phyloP scores from a whole-genome alignment of 768 basidiomycete genomes.

The Clitopilus hobsonii region DNA sequence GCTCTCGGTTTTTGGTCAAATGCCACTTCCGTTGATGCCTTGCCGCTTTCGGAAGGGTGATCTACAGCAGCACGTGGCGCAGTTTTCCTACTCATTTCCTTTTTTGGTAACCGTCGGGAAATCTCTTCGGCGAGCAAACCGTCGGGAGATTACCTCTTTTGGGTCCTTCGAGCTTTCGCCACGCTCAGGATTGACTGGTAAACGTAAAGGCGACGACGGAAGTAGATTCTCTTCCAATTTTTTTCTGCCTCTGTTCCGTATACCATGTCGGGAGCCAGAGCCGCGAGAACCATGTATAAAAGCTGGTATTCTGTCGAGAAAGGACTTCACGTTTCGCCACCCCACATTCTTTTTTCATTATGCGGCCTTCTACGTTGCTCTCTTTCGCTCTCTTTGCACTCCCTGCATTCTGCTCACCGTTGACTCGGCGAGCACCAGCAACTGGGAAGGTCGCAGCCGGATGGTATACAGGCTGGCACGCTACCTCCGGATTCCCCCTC shows the following conservation, averaged over 20 bases:
- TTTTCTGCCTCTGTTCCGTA: background rate
- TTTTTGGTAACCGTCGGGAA: background rate
- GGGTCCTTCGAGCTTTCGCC: background rate
- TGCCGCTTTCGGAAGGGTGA: background rate
- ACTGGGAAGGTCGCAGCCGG: slow-evolving; percentile 36
- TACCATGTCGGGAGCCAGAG: background rate
- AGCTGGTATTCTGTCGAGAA: background rate
- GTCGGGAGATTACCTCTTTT: background rate
- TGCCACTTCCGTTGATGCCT: background rate
- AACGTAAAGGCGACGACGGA: background rate
- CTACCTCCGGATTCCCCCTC: slow-evolving; percentile 40
- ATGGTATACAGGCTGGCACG: slow-evolving; percentile 72
- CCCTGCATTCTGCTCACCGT: slow-evolving; percentile 8
- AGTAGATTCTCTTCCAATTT: background rate
- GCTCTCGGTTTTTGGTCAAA: background rate
- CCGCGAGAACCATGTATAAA: too few species aligned
- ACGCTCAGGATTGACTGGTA: background rate
- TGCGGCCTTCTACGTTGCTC: slow-evolving; percentile 6
- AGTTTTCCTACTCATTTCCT: background rate
- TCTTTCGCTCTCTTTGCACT: slow-evolving; percentile 7
- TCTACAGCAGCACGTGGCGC: background rate
- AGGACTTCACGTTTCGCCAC: background rate
- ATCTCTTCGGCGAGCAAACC: background rate
- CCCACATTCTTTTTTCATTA: slow-evolving; percentile 1
- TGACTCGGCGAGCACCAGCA: background rate